Evolutionary conservation across 495 filamentous ascomycete genomes (phyloP).

Genomic region (Penicillium subrubescens): DNA sequence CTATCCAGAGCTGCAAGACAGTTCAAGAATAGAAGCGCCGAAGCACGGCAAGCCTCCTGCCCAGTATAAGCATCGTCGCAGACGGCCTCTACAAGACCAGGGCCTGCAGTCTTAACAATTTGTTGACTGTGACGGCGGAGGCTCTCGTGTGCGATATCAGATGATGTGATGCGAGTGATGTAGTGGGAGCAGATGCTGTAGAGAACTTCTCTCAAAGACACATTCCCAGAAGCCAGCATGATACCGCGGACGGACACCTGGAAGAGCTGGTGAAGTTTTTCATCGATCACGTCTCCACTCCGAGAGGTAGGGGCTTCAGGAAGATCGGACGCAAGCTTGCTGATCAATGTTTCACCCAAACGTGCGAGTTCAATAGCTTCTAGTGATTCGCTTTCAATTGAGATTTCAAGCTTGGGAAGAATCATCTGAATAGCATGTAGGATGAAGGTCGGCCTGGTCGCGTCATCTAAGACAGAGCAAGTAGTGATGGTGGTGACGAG

Average conservation of each 20-base stretch:
- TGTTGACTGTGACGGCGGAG: slow-evolving; percentile 66
- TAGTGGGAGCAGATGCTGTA: slow-evolving; percentile 90
- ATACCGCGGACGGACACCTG: slow-evolving; percentile 77
- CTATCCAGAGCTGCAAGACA: slow-evolving; percentile 68
- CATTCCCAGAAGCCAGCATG: slow-evolving; percentile 65
- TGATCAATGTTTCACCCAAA: slow-evolving; percentile 74
- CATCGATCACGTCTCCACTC: slow-evolving; percentile 74
- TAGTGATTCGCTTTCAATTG: slow-evolving; percentile 61
- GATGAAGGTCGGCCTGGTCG: slow-evolving; percentile 70
- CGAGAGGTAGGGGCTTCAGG: slow-evolving; percentile 44
- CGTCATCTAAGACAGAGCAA: slow-evolving; percentile 70
- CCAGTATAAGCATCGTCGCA: slow-evolving; percentile 93
- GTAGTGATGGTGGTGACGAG: slow-evolving; percentile 77
- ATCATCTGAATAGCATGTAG: slow-evolving; percentile 82
- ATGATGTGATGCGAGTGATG: slow-evolving; percentile 68
- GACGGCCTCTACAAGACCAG: slow-evolving; percentile 77
- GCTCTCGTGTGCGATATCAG: slow-evolving; percentile 32
- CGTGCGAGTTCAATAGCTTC: slow-evolving; percentile 74
- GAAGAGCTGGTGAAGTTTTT: slow-evolving; percentile 90
- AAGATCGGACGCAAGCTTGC: slow-evolving; percentile 64
- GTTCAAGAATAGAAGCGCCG: slow-evolving; percentile 77
- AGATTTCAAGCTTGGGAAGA: slow-evolving; percentile 78
- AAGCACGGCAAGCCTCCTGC: slow-evolving; percentile 75
- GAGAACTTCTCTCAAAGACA: slow-evolving; percentile 73
- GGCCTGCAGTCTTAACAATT: slow-evolving; percentile 74